Evolutionary conservation across 2,329 filamentous ascomycete genomes (phyloP), one percentile per base, ranked within the genome.

Genomic region (Trichoderma sp.): DNA sequence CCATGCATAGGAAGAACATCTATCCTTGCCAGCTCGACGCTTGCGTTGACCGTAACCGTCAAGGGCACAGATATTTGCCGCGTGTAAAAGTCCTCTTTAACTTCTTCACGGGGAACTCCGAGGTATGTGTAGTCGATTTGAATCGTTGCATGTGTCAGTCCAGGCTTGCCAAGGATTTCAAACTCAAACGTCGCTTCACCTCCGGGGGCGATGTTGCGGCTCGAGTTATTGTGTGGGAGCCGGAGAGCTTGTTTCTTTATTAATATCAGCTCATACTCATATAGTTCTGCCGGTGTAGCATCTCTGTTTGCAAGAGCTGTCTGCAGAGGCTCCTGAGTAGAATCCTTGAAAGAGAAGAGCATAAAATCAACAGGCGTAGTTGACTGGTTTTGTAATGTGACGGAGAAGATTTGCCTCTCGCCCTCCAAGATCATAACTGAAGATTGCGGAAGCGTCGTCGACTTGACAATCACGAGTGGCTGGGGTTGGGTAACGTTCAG

Each of bases 391-490:
- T 93, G 90, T 16, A 98, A 85, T 0, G 93, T 95, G 18, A 98
- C 89, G 0, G 90, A 92, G 81, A 98, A 97, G 0, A 87, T 87
- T 79, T 92, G 92, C 27, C 89, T 90, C 83, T 99, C 96, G 60
- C 97, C 97, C 85, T 98, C 96, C 6, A 99, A 87, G 12, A 99
- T 89, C 95, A 98, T 98, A 45, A 98, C 86, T 11, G 95, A 94
- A 27, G 93, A 94, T 80, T 98, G 95, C 0, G 93, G 91, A 1
- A 98, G 88, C 14, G 93, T 94, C 4, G 93, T 93, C 8, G 92
- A 92, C 80, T 94, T 93, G 24, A 98, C 89, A 3, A 92, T 86
- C 4, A 98, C 86, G 4, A 94, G 85, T 6, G 97, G 97, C 82
- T 98, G 95, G 62, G 91, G 87, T 3, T 91, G 88, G 75, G 98